phyloP scores from a whole-genome alignment of 1,139 yeast genomes.

The Magnusiomyces sp. region DNA sequence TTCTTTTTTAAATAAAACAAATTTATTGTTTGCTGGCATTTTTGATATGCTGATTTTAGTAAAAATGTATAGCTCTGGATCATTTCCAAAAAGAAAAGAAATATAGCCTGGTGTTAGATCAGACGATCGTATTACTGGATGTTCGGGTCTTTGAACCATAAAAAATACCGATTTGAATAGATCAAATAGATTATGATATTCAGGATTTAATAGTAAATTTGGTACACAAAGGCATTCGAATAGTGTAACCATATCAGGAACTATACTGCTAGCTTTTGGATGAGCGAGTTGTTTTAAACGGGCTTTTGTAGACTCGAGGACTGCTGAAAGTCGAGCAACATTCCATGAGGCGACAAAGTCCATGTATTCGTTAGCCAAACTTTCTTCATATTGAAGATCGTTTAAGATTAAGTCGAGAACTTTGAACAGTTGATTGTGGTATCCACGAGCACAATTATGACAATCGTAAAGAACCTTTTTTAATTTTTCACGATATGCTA shows the following conservation, averaged over 20 bases:
- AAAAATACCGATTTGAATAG: conserved; percentile 21
- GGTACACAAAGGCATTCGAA: conserved; percentile 26
- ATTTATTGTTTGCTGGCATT: conserved; percentile 7
- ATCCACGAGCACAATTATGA: conserved; percentile 29
- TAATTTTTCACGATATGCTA: conserved; percentile 17
- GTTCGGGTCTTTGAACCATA: conserved; percentile 21
- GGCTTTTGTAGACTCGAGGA: conserved; percentile 14
- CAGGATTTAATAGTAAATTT: conserved; percentile 14
- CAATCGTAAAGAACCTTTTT: conserved; percentile 24
- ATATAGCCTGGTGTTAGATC: conserved; percentile 27
- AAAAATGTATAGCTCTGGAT: conserved; percentile 24
- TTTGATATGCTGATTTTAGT: too few species aligned
- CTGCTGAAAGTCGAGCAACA: conserved; percentile 15
- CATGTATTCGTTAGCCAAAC: conserved; percentile 19
- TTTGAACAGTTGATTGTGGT: conserved; percentile 10
- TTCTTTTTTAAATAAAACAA: conserved; percentile 14
- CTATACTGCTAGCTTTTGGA: conserved; percentile 16
- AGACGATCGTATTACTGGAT: conserved; percentile 21
- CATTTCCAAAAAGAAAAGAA: conserved; percentile 24
- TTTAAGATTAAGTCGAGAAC: conserved; percentile 12
- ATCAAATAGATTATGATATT: conserved; percentile 10
- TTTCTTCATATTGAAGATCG: conserved; percentile 16
- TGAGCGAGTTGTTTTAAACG: conserved; percentile 10
- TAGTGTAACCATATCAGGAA: conserved; percentile 17
- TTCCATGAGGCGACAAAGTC: conserved; percentile 19